Conservation (phyloP, 176 grass and related monocot genomes). For the Aegilops longissima region DNA sequence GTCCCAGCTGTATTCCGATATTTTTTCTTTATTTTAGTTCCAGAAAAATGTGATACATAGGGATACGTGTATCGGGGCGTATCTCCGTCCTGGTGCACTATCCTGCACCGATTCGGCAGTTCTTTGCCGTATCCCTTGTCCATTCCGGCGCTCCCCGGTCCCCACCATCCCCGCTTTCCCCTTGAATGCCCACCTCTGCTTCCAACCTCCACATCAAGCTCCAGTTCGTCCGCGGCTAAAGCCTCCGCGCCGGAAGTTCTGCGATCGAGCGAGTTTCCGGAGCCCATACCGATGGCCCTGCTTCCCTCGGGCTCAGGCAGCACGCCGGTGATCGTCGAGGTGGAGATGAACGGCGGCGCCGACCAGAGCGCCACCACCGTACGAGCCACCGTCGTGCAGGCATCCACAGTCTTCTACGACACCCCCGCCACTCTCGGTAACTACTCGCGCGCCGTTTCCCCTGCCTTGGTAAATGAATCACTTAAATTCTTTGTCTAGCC, state of each 20-base stretch:
- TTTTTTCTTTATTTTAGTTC: too few species aligned
- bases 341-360: slow-evolving; percentile 69
- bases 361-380: slow-evolving; percentile 58
- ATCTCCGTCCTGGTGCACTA: too few species aligned
- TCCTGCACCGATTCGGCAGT: too few species aligned
- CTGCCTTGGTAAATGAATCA: not conserved
- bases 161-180: too few species aligned
- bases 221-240: slow-evolving; percentile 52
- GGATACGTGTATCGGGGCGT: too few species aligned
- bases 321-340: slow-evolving; percentile 65
- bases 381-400: slow-evolving; percentile 89
- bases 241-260: slow-evolving; percentile 29
- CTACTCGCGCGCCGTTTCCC: not conserved
- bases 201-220: slow-evolving; percentile 46
- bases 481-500: not conserved
- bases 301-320: slow-evolving; percentile 37
- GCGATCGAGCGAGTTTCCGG: slow-evolving; percentile 21
- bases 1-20: too few species aligned
- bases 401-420: slow-evolving; percentile 88
- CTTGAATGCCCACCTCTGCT: too few species aligned
- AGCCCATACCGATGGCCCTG: slow-evolving; percentile 39
- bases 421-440: slow-evolving; percentile 77
- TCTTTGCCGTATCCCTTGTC: too few species aligned
- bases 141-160: too few species aligned
- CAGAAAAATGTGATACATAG: too few species aligned